Evolutionary conservation across 257 asterid species (phyloP), one percentile per base, ranked within the genome.

Genomic region (Coffea canephora): DNA sequence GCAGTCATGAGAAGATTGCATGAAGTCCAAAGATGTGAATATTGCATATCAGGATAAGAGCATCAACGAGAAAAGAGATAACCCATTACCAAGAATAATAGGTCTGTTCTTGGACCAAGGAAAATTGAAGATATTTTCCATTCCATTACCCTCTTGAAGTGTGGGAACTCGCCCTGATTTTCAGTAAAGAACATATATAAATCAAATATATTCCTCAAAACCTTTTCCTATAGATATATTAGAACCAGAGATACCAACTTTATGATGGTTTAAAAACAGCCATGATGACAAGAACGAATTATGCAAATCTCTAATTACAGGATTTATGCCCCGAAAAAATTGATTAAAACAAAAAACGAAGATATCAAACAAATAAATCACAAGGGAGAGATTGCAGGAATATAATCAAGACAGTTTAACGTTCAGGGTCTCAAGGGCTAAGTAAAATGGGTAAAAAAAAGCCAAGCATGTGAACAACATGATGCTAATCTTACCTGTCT

Each of bases 81-180:
- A 70, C 68, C 77, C 80, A 68, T 59, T 88, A 94, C 99, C 99
- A 75, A 96, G 97, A 83, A 92, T 87, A 81, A 96, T 94, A 84
- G 98, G 97, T 81, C 94, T 89, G 85, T 94, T 89, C 62, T 83
- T 85, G 70, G 84, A 88, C 99, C 98, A 96, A 13, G 99, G 99
- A 77, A 89, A 91, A 80, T 61, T 83, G 78, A 90, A 91, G 83
- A 94, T 86, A 80, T 81, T 84, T 88, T 96, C 98, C 96, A 86
- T 85, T 70, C 84, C 86, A 89, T 96, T 96, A 79, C 99, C 99
- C 75, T 96, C 98, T 82, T 85, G 91, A 86, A 94, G 87, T 68
- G 93, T 91, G 74, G 99, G 99, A 87, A 96, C 98, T 80, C 93
- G 87, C 72, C 98, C 99, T 96, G 92, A 77, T 81, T 78, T 73